These are phyloP conservation scores for Diaporthe sp. DNA, from an alignment of 2,329 filamentous ascomycete genomes.

Conservation along the genomic window DNA sequence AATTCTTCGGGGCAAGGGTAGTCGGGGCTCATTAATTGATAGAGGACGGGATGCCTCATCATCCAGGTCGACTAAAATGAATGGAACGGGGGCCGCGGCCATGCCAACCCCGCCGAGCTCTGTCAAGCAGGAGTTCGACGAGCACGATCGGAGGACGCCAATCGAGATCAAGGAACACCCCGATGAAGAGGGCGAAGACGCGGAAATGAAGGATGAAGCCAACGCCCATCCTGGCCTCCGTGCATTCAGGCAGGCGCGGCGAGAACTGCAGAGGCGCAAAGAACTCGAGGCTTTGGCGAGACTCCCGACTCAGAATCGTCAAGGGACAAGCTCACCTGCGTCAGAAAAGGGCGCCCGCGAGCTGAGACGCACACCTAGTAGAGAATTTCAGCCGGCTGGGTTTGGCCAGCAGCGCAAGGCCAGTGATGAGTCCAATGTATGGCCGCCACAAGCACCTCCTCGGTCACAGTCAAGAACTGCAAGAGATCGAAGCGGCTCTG, in stretches of 20 bases:
- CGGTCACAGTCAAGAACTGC: slow-evolving; percentile 49
- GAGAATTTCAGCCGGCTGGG: slow-evolving; percentile 54
- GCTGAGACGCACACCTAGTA: slow-evolving; percentile 49
- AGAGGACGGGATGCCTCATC: slow-evolving; percentile 53
- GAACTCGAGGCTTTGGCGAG: slow-evolving; percentile 61
- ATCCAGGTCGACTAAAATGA: slow-evolving; percentile 70
- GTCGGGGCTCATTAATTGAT: slow-evolving; percentile 55
- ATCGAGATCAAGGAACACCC: slow-evolving; percentile 30
- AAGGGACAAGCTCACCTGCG: slow-evolving; percentile 5
- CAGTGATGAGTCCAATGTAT: slow-evolving; percentile 51
- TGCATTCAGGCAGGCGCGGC: slow-evolving; percentile 67
- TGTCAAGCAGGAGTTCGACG: slow-evolving; percentile 50
- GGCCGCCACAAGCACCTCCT: slow-evolving; percentile 41
- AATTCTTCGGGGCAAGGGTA: slow-evolving; percentile 74
- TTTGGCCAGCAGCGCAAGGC: slow-evolving; percentile 55
- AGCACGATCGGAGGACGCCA: slow-evolving; percentile 39
- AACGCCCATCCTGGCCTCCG: slow-evolving; percentile 61
- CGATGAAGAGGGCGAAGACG: slow-evolving; percentile 32
- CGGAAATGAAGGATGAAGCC: slow-evolving; percentile 47
- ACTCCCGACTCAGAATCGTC: slow-evolving; percentile 38
- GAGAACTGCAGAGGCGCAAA: slow-evolving; percentile 66
- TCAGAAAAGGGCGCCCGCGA: slow-evolving; percentile 25
- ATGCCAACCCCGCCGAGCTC: slow-evolving; percentile 54
- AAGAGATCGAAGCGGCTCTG: slow-evolving; percentile 65
- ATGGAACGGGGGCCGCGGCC: slow-evolving; percentile 62